Conservation (phyloP, 139 green algal species). For the Chlorella sp. region DNA sequence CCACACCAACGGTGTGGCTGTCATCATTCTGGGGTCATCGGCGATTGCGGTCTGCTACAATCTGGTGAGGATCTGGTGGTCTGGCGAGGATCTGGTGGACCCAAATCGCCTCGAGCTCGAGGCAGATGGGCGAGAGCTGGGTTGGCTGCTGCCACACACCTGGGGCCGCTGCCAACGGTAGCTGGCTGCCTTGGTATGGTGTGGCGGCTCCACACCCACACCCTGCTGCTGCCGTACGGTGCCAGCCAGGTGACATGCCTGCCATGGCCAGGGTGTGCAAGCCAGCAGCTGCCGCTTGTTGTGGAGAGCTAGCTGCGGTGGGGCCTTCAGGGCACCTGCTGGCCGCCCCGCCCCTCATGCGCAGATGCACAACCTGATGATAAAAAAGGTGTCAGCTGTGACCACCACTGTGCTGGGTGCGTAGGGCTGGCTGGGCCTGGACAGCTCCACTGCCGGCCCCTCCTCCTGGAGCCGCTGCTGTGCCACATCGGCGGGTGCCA, state of each 20-base stretch:
- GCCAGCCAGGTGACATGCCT: too few species aligned
- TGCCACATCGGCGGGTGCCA: too few species aligned
- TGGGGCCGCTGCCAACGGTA: not conserved
- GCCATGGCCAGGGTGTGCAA: too few species aligned
- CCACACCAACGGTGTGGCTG: not conserved
- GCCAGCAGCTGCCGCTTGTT: too few species aligned
- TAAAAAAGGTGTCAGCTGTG: slow-evolving; percentile 61
- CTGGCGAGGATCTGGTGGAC: too few species aligned
- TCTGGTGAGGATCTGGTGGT: slow-evolving; percentile 14
- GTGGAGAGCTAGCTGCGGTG: too few species aligned
- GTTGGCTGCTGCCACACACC: not conserved
- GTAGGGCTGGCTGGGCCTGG: slow-evolving; percentile 15
- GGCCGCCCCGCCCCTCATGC: slow-evolving; percentile 46
- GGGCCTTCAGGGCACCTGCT: too few species aligned
- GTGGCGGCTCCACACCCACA: not conserved
- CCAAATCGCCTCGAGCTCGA: too few species aligned
- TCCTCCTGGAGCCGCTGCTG: too few species aligned
- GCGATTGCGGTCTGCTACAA: slow-evolving; percentile 41
- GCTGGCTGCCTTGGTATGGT: not conserved
- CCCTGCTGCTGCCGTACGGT: too few species aligned
- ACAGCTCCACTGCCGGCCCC: too few species aligned
- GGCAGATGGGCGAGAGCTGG: too few species aligned
- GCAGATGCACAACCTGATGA: slow-evolving; percentile 60
- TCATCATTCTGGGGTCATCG: slow-evolving; percentile 11
- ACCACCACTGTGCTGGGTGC: slow-evolving; percentile 74